These are phyloP conservation scores for Schizochytrium sp. DNA, from an alignment of 108 stramenopile species.

Conservation along the genomic window DNA sequence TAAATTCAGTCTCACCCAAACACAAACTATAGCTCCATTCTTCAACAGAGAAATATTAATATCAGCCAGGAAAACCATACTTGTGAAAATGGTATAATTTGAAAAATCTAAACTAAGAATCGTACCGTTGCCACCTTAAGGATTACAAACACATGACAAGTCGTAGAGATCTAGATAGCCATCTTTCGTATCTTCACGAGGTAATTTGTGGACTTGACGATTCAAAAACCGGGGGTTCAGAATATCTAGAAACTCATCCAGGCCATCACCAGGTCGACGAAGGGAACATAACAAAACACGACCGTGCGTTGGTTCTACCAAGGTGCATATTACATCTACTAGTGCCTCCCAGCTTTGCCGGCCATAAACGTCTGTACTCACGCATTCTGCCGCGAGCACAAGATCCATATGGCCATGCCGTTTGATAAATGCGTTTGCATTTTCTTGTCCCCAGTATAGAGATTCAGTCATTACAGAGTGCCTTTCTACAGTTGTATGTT, in stretches of 20 bases:
- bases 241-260: slow-evolving; percentile 38
- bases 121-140: no score
- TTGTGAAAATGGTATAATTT: no score
- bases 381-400: slow-evolving; percentile 33
- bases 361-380: slow-evolving; percentile 46
- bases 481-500: no score
- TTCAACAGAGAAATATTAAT: no score
- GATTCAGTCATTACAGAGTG: neutral
- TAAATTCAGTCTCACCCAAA: no score
- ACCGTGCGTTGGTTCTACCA: neutral
- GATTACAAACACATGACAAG: no score
- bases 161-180: slow-evolving; percentile 4
- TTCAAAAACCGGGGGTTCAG: neutral
- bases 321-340: neutral
- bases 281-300: slow-evolving; percentile 31
- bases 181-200: neutral
- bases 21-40: no score
- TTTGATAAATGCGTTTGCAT: neutral
- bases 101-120: no score
- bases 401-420: slow-evolving; percentile 16
- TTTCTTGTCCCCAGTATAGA: neutral
- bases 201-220: neutral
- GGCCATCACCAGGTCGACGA: slow-evolving; percentile 45
- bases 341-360: slow-evolving; percentile 58
- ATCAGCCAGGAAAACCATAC: no score